A percentile compares a stretch with the other conserved stretches of the same genome.
Evolutionary conservation across 805 yeast species (phyloP).

Genomic region (Hanseniaspora singularis): DNA sequence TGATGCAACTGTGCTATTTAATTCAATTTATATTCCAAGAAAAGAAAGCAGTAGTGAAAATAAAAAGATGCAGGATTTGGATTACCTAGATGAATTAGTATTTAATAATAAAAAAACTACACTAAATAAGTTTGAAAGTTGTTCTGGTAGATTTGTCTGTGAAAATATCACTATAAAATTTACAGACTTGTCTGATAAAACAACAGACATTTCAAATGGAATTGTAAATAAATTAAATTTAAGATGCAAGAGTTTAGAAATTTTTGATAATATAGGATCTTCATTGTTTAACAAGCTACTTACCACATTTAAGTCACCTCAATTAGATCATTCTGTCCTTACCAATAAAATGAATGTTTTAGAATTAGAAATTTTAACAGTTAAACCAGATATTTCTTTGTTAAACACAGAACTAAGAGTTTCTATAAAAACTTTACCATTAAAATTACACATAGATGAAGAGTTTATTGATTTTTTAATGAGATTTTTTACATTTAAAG

Average conservation of each 20-base stretch:
- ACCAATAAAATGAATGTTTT: slow-evolving; percentile 34
- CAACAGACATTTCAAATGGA: slow-evolving; percentile 21
- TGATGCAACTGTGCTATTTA: slow-evolving; percentile 37
- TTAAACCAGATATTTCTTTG: slow-evolving; percentile 50
- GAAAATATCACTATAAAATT: slow-evolving; percentile 41
- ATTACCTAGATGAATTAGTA: slow-evolving; percentile 34
- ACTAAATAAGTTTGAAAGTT: slow-evolving; percentile 9
- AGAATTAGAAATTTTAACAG: slow-evolving; percentile 39
- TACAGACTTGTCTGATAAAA: slow-evolving; percentile 32
- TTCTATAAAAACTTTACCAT: slow-evolving; percentile 44
- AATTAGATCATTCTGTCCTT: not conserved
- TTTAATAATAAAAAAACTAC: slow-evolving; percentile 28
- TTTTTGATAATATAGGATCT: slow-evolving; percentile 66
- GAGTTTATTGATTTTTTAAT: slow-evolving; percentile 78
- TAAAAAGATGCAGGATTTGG: not conserved
- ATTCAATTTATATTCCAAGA: slow-evolving; percentile 65
- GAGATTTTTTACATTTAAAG: slow-evolving; percentile 72
- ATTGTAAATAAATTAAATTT: slow-evolving; percentile 40
- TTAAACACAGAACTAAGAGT: slow-evolving; percentile 60
- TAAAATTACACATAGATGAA: slow-evolving; percentile 80
- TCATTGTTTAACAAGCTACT: slow-evolving; percentile 86
- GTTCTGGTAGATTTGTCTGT: slow-evolving; percentile 20
- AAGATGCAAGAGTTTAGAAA: slow-evolving; percentile 41
- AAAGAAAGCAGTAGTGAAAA: no score
- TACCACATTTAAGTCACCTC: slow-evolving; percentile 46